Percentiles rank a stretch among this genome's conserved stretches.
phyloP scores from a whole-genome alignment of 1,139 yeast genomes.

The Kazachstania sp. region DNA sequence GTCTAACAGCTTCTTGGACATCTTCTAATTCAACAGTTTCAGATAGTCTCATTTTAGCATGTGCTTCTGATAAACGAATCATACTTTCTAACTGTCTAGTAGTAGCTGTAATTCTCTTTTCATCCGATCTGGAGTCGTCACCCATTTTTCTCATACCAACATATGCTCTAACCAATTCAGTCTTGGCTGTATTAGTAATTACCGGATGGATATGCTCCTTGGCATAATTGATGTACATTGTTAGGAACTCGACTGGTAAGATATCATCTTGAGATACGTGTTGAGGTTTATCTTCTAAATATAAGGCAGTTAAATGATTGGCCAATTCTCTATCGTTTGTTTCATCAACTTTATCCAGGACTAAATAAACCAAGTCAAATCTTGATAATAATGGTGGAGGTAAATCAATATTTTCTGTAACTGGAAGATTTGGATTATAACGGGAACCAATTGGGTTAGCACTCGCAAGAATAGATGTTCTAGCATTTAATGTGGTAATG shows the following conservation, averaged over 20 bases:
- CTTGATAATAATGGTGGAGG: conserved; percentile 95
- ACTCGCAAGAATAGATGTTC: conserved; percentile 91
- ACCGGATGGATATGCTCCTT: conserved; percentile 73
- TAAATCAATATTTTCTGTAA: conserved; percentile 86
- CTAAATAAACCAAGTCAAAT: conserved; percentile 86
- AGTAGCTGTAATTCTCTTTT: conserved; percentile 92
- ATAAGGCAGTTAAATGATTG: conserved; percentile 82
- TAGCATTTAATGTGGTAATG: conserved; percentile 89
- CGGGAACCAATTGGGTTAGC: conserved; percentile 98
- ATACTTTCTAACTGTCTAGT: conserved; percentile 94
- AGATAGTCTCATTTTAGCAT: conserved; percentile 89
- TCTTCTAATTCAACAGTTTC: conserved; percentile 63
- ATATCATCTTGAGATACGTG: conserved; percentile 57
- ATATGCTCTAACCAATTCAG: conserved; percentile 78
- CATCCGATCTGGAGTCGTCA: conserved; percentile 79
- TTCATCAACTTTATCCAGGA: conserved; percentile 88
- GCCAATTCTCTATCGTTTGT: conserved; percentile 79
- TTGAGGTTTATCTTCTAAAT: conserved; percentile 77
- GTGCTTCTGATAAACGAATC: conserved; percentile 93
- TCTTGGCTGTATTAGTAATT: conserved; percentile 71
- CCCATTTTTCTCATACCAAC: conserved; percentile 93
- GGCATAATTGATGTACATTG: conserved; percentile 85
- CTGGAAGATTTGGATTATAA: conserved; percentile 88
- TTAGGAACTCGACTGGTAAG: conserved; percentile 77
- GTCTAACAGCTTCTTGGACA: conserved; percentile 89